Evolutionary conservation across 2,329 filamentous ascomycete species (phyloP).

Genomic region (Hirsutella rhossiliensis): DNA sequence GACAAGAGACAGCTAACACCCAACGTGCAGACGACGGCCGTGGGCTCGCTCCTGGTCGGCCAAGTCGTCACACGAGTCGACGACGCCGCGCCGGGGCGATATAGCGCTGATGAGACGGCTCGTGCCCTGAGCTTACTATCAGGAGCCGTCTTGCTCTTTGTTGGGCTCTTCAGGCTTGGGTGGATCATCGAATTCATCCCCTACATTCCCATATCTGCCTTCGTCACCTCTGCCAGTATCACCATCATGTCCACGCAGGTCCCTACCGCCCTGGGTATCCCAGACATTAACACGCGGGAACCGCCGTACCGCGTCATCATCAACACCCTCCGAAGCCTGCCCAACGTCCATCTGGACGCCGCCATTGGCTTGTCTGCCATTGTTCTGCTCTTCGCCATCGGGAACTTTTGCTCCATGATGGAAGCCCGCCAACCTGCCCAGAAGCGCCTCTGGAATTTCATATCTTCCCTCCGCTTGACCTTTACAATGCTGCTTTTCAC

Average conservation of each 20-base stretch:
- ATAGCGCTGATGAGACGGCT: constrained; percentile 27
- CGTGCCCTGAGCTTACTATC: constrained; percentile 31
- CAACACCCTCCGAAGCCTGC: constrained; percentile 26
- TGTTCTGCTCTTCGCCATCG: constrained; percentile 52
- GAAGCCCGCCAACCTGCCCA: constrained; percentile 47
- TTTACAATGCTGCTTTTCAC: constrained; percentile 69
- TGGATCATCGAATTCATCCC: constrained; percentile 41
- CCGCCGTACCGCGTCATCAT: constrained; percentile 32
- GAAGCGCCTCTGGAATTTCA: constrained; percentile 58
- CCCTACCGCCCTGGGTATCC: constrained; percentile 29
- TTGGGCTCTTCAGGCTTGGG: constrained; percentile 34
- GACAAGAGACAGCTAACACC: background rate
- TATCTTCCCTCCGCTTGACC: constrained; percentile 61
- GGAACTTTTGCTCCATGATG: constrained; percentile 45
- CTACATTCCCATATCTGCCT: constrained; percentile 35
- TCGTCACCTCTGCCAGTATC: constrained; percentile 37
- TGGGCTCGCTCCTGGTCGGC: constrained; percentile 38
- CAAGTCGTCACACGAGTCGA: constrained; percentile 28
- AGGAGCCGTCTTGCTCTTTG: constrained; percentile 28
- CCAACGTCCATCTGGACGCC: constrained; percentile 46
- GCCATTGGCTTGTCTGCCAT: constrained; percentile 61
- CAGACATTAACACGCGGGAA: constrained; percentile 30
- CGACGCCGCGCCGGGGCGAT: constrained; percentile 19
- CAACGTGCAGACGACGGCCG: constrained; percentile 38
- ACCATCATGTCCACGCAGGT: constrained; percentile 37